phyloP scores from a whole-genome alignment of 106 monocot genomes.

The Ottelia alismoides region DNA sequence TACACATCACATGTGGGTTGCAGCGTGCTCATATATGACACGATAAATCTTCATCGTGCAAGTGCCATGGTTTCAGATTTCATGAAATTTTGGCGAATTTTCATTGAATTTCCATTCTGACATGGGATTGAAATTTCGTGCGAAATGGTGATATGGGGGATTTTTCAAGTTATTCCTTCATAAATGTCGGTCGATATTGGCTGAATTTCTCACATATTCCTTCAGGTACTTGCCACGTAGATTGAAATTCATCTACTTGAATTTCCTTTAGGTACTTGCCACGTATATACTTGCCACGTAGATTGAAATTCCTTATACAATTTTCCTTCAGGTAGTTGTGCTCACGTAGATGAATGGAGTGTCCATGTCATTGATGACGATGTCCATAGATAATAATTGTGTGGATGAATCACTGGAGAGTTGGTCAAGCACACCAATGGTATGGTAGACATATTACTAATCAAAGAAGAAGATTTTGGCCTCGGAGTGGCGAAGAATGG shows the following conservation, averaged over 20 bases:
- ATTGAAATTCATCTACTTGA: conserved; percentile 71
- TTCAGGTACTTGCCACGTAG: conserved; percentile 85
- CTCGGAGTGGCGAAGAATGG: conserved; percentile 45
- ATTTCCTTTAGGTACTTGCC: conserved; percentile 44
- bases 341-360: conserved; percentile 10
- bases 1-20: conserved; percentile 91
- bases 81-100: too few species aligned
- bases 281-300: too few species aligned
- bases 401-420: neutral
- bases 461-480: conserved; percentile 68
- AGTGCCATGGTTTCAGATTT: conserved; percentile 52
- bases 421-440: neutral
- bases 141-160: too few species aligned
- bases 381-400: conserved; percentile 7
- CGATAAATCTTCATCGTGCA: conserved; percentile 39
- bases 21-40: conserved; percentile 44
- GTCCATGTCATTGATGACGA: conserved; percentile 37
- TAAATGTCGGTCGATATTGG: too few species aligned
- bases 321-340: too few species aligned
- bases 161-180: too few species aligned
- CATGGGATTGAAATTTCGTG: too few species aligned
- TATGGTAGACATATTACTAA: conserved; percentile 21
- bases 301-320: too few species aligned
- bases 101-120: too few species aligned
- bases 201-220: too few species aligned